Base-by-base conservation (phyloP, 441 rosid species). In the Gossypium trilobum region DNA sequence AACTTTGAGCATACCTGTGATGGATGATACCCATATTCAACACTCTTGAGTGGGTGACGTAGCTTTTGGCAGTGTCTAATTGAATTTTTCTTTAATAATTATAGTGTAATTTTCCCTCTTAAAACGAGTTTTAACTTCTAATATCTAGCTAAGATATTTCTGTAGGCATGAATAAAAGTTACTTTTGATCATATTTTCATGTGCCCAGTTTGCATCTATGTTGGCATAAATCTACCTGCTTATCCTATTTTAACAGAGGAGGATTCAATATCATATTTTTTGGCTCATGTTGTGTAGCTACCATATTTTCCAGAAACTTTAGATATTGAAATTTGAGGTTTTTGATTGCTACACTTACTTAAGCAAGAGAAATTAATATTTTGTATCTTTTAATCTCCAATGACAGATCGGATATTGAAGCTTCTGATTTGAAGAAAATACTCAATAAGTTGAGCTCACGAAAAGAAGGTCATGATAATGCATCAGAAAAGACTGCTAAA, bases 361-460 rank as follows among this genome's bases (percentile, higher is more conserved):
- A 44, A 20, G 56, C 52, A 48, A 23, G 25, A 58, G 23, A 42
- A 58, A 39, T 23, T 59, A 67, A 31, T 33, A 23, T 66, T 11
- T 82, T 68, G 69, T 73, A 17, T 54, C 19, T 71, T 70, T 66
- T 84, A 46, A 52, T 74, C 74, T 60, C 46, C 77, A 74, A 74
- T 84, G 73, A 67, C 93, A 94, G 99, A 82, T 88, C 91, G 78
- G 92, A 95, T 83, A 90, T 85, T 77, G 99, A 95, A 88, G 87
- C 90, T 71, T 80, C 70, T 59, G 71, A 73, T 66, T 81, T 95
- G 78, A 90, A 88, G 87, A 88, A 78, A 79, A 87, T 87, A 72
- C 96, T 95, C 33, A 91, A 85, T 65, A 77, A 77, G 70, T 69
- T 86, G 73, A 83, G 75, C 69, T 73, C 76, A 44, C 71, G 79